These are phyloP conservation scores for Colletotrichum sansevieriae DNA, from an alignment of 2,329 filamentous ascomycete species.

Conservation along the genomic window DNA sequence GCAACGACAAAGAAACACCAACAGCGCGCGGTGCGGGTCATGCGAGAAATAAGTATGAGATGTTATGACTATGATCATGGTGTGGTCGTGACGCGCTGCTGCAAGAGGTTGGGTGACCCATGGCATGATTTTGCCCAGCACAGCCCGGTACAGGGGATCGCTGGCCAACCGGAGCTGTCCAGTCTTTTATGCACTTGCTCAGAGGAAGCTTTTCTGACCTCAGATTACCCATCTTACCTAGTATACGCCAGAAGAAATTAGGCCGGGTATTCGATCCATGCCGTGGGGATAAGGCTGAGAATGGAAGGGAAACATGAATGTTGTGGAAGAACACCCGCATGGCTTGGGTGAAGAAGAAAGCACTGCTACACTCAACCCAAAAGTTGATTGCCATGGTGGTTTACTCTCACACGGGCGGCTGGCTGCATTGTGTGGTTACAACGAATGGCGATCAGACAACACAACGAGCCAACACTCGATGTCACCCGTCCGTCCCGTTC, in stretches of 20 bases:
- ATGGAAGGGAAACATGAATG: conserved; percentile 15
- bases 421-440: conserved; percentile 26
- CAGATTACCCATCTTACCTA: conserved; percentile 19
- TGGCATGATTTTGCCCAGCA: conserved; percentile 35
- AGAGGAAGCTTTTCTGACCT: conserved; percentile 28
- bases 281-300: conserved; percentile 26
- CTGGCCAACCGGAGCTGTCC: conserved; percentile 28
- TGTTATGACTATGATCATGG: conserved; percentile 41
- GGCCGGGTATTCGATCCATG: conserved; percentile 15
- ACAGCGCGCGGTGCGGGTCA: conserved; percentile 31
- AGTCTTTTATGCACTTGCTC: conserved; percentile 13
- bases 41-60: conserved; percentile 41
- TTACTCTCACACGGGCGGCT: conserved; percentile 13
- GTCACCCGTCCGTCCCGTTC: conserved; percentile 2
- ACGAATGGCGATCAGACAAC: conserved; percentile 38
- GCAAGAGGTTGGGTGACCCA: conserved; percentile 39
- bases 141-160: conserved; percentile 32
- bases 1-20: conserved; percentile 23
- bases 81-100: conserved; percentile 41
- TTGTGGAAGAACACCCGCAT: conserved; percentile 16
- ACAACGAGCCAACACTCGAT: conserved; percentile 31
- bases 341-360: conserved; percentile 11
- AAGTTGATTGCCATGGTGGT: conserved; percentile 32
- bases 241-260: conserved; percentile 8
- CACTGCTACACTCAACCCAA: not conserved